A percentile compares a stretch with the other conserved stretches of the same genome.
These are phyloP conservation scores for Angomonas ambiguus DNA, from an alignment of 208 protist genomes.

Conservation along the genomic window DNA sequence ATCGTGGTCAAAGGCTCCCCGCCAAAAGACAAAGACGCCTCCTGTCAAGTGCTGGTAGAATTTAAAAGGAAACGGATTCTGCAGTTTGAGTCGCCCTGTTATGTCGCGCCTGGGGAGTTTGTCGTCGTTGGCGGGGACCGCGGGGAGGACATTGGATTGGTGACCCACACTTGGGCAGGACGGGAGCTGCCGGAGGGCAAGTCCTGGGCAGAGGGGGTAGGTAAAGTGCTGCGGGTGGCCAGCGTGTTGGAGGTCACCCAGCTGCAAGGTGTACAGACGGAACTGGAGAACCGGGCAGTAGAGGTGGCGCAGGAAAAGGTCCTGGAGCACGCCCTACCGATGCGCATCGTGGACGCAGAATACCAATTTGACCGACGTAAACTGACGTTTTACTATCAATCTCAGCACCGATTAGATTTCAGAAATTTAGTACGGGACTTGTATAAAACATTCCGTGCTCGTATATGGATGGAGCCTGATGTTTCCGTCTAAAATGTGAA, in stretches of 20 bases:
- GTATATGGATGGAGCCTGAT: conserved; percentile 91
- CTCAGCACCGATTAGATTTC: conserved; percentile 84
- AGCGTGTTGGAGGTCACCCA: conserved; percentile 77
- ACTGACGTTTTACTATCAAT: conserved; percentile 90
- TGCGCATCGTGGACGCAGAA: conserved; percentile 90
- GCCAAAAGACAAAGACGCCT: conserved; percentile 43
- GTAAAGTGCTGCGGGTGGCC: conserved; percentile 75
- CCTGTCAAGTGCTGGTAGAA: conserved; percentile 88
- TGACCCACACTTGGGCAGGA: conserved; percentile 61
- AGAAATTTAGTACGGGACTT: conserved; percentile 84
- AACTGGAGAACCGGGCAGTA: conserved; percentile 79
- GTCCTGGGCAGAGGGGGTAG: conserved; percentile 55
- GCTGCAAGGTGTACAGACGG: conserved; percentile 84
- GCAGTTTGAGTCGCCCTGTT: conserved; percentile 74
- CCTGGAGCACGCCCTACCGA: conserved; percentile 74
- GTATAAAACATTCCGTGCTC: conserved; percentile 87
- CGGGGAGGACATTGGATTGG: conserved; percentile 89
- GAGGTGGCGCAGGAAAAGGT: conserved; percentile 86
- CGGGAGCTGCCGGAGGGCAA: conserved; percentile 19
- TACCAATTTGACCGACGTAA: conserved; percentile 92
- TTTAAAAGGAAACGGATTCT: conserved; percentile 87
- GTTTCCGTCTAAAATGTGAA: conserved; percentile 2
- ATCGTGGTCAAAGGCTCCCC: conserved; percentile 35
- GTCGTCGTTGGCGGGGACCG: conserved; percentile 89
- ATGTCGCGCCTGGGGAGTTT: conserved; percentile 80